phyloP scores from a whole-genome alignment of 176 grass and related monocot genomes.

The Ensete glaucum region DNA sequence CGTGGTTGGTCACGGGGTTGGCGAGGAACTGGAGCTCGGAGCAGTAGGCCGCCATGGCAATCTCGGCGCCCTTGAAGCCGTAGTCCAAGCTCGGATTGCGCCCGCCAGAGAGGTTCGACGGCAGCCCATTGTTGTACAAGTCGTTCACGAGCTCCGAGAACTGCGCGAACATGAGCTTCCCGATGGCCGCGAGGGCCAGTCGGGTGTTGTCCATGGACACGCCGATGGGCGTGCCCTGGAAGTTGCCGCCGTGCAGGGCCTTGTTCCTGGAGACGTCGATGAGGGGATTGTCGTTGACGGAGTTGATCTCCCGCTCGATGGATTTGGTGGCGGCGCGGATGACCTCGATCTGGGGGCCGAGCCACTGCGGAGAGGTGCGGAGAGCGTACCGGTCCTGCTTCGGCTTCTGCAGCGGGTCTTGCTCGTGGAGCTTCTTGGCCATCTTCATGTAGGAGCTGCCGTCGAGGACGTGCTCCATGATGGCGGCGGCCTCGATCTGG shows the following conservation, averaged over 20 bases:
- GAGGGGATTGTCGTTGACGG: constrained; percentile 93
- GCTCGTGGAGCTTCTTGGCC: constrained; percentile 68
- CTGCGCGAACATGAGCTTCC: constrained; percentile 94
- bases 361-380: constrained; percentile 91
- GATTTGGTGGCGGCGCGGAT: constrained; percentile 84
- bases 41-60: constrained; percentile 95
- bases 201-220: constrained; percentile 98
- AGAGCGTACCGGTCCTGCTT: constrained; percentile 95
- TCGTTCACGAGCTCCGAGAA: constrained; percentile 93
- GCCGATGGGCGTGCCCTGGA: constrained; percentile 89
- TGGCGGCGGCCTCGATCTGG: constrained; percentile 80
- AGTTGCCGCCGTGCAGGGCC: constrained; percentile 86
- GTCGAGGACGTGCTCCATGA: constrained; percentile 85
- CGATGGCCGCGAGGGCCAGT: constrained; percentile 68
- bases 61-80: constrained; percentile 88
- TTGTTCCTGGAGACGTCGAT: constrained; percentile 77
- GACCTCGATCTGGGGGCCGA: constrained; percentile 85
- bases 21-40: constrained; percentile 87
- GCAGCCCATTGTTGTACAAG: constrained; percentile 94
- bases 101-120: constrained; percentile 76
- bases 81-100: constrained; percentile 94
- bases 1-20: constrained; percentile 93
- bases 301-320: constrained; percentile 97
- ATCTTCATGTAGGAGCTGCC: constrained; percentile 90
- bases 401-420: constrained; percentile 77